Conservation (phyloP, 225 moss, liverwort and hornwort genomes). For the Sphagnum tenellum region DNA sequence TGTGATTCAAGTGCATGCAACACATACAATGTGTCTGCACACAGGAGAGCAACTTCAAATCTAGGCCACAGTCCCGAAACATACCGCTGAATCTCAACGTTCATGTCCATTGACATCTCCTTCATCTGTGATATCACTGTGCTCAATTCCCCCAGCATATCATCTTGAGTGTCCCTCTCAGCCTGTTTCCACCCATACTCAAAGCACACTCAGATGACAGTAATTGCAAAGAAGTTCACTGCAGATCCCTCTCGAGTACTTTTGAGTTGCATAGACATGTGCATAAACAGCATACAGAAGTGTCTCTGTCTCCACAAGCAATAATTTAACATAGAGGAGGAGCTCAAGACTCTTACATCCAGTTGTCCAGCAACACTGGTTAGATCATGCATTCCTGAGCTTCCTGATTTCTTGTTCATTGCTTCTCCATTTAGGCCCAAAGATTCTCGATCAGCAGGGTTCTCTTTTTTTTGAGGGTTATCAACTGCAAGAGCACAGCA, state of each 20-base stretch:
- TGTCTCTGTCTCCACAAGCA: not conserved
- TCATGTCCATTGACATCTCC: conserved; percentile 63
- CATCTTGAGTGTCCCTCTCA: conserved; percentile 44
- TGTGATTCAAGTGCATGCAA: too few relatives aligned
- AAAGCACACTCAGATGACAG: not conserved
- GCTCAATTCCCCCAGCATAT: conserved; percentile 51
- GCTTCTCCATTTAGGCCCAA: conserved; percentile 35
- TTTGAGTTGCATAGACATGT: not conserved
- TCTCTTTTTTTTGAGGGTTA: conserved; percentile 30
- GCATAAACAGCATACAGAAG: not conserved
- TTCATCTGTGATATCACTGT: conserved; percentile 43
- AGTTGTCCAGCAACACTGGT: conserved; percentile 41
- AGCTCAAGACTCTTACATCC: conserved; percentile 6
- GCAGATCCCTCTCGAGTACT: not conserved
- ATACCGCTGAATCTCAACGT: conserved; percentile 43
- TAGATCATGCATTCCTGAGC: conserved; percentile 15
- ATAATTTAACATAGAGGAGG: not conserved
- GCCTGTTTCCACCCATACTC: conserved; percentile 8
- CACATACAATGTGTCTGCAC: too few relatives aligned
- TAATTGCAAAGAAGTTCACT: not conserved
- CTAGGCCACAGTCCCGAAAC: not conserved
- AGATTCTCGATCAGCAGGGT: conserved; percentile 50
- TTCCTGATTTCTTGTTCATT: conserved; percentile 25
- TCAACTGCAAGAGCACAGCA: conserved; percentile 19
- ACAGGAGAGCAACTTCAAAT: too few relatives aligned